Evolutionary conservation across 148 eudicot species (phyloP).

Genomic region (Tetragonia tetragonoides): DNA sequence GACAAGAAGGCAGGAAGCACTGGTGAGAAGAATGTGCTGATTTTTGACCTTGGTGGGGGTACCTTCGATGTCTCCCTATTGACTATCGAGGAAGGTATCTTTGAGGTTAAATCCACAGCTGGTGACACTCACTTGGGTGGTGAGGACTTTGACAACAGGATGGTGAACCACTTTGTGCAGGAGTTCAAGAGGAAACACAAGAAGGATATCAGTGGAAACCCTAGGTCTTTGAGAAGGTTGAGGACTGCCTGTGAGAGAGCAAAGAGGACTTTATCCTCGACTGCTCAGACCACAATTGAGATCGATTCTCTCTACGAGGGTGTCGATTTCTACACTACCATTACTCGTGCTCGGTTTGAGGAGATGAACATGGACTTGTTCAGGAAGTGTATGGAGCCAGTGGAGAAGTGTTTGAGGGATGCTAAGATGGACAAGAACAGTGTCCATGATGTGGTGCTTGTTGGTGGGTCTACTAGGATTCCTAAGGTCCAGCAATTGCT

Average conservation of each 20-base stretch:
- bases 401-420: slow-evolving; percentile 55
- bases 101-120: slow-evolving; percentile 55
- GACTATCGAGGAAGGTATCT: slow-evolving; percentile 56
- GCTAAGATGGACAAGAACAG: slow-evolving; percentile 49
- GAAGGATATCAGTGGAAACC: slow-evolving; percentile 56
- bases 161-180: slow-evolving; percentile 55
- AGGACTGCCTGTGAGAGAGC: slow-evolving; percentile 59
- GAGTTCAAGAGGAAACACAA: slow-evolving; percentile 58
- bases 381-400: slow-evolving; percentile 68
- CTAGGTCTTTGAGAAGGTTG: slow-evolving; percentile 51
- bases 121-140: slow-evolving; percentile 60
- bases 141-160: slow-evolving; percentile 51
- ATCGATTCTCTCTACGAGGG: slow-evolving; percentile 52
- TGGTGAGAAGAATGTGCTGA: slow-evolving; percentile 53
- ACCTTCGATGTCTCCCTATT: slow-evolving; percentile 48
- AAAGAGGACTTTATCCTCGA: slow-evolving; percentile 46
- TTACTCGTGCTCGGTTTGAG: slow-evolving; percentile 54
- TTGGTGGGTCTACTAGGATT: slow-evolving; percentile 56
- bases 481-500: slow-evolving; percentile 51
- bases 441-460: slow-evolving; percentile 56
- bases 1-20: slow-evolving; percentile 44
- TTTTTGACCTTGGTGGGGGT: slow-evolving; percentile 54
- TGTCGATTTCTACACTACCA: slow-evolving; percentile 53
- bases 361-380: slow-evolving; percentile 55
- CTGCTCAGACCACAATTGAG: slow-evolving; percentile 52